A percentile compares a stretch with the other conserved stretches of the same genome.
Conservation (phyloP, 768 basidiomycete species). For the Suillus lakei region DNA sequence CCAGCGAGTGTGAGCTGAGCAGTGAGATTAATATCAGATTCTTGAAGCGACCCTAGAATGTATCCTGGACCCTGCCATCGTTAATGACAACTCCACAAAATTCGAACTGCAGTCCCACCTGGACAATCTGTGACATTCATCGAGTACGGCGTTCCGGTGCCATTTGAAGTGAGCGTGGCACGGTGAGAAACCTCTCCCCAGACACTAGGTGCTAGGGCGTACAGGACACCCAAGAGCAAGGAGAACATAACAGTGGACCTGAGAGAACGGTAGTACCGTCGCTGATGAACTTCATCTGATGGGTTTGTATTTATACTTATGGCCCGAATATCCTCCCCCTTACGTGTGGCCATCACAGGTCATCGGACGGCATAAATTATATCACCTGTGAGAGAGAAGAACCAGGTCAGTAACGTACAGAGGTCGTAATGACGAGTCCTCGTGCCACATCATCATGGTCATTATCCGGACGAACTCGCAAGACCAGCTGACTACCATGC, state of each 20-base stretch:
- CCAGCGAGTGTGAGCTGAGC: conserved; percentile 62
- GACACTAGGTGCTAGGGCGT: conserved; percentile 9
- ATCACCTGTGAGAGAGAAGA: background rate
- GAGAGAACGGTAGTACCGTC: background rate
- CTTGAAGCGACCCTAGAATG: conserved; percentile 46
- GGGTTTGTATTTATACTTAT: conserved; percentile 4
- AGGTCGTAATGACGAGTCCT: background rate
- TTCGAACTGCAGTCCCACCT: conserved; percentile 20
- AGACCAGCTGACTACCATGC: background rate
- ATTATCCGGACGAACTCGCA: background rate
- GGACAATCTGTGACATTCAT: conserved; percentile 37
- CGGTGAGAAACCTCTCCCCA: conserved; percentile 15
- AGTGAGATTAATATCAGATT: conserved; percentile 53
- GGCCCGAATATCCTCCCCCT: background rate
- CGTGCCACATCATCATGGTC: background rate
- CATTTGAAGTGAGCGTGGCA: background rate
- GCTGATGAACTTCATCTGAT: background rate
- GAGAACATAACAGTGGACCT: conserved; percentile 13
- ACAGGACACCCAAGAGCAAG: conserved; percentile 15
- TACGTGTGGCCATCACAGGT: background rate
- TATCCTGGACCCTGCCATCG: conserved; percentile 50
- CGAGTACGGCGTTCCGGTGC: conserved; percentile 17
- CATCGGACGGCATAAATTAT: background rate
- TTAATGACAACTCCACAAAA: background rate
- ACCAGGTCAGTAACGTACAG: background rate